A percentile compares a stretch with the other conserved stretches of the same genome.
phyloP scores from a whole-genome alignment of 352 stramenopile genomes.

The Globisporangium lucens region DNA sequence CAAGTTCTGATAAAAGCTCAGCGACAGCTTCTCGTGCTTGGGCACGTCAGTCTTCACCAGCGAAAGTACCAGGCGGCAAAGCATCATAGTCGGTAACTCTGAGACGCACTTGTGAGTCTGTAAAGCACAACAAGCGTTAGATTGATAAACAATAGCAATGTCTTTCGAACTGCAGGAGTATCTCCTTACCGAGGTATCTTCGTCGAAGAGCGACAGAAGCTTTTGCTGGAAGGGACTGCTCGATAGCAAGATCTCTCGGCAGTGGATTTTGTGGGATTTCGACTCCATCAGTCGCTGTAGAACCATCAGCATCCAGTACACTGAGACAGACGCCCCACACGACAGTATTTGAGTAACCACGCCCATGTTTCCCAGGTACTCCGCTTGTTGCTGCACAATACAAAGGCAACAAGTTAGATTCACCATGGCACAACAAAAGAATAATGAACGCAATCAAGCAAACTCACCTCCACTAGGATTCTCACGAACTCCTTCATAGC shows the following conservation, averaged over 20 bases:
- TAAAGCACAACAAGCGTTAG: conserved; percentile 1
- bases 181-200: conserved; percentile 52
- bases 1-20: conserved; percentile 66
- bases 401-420: conserved; percentile 10
- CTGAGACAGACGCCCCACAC: conserved; percentile 45
- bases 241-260: conserved; percentile 58
- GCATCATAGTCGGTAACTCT: conserved; percentile 74
- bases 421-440: conserved; percentile 1
- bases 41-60: conserved; percentile 61
- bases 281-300: conserved; percentile 63
- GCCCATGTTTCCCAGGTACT: conserved; percentile 50
- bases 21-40: conserved; percentile 61
- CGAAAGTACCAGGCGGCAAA: conserved; percentile 68
- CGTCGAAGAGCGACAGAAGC: conserved; percentile 67
- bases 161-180: neutral
- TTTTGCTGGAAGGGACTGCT: conserved; percentile 60
- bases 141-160: conserved; percentile 7
- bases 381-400: conserved; percentile 49
- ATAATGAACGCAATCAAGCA: neutral
- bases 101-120: conserved; percentile 62
- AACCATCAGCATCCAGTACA: conserved; percentile 79
- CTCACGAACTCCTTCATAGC: conserved; percentile 75
- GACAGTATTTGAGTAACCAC: conserved; percentile 58
- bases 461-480: conserved; percentile 66
- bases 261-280: conserved; percentile 51